Base-by-base conservation (phyloP, 805 yeast species). In the Kazachstania viticola region DNA sequence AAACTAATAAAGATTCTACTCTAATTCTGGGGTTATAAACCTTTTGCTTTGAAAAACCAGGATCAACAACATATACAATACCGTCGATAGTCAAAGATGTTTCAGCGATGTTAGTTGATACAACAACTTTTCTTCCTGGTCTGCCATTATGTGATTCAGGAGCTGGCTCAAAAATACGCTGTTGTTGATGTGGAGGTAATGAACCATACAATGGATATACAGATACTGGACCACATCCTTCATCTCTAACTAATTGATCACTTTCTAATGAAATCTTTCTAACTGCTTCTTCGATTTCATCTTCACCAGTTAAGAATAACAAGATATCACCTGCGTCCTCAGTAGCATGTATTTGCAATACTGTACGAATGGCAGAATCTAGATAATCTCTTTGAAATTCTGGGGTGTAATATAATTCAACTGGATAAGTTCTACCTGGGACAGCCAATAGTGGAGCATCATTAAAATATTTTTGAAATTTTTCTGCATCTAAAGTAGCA, bases 401-500 rank as follows among this genome's bases (percentile, higher is more conserved):
- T 14, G 96, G 95, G 0, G 98, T 91, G 57, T 91, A 88, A 60
- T 84, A 88, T 35, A 88, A 79, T 57, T 91, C 98, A 29, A 88
- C 98, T 0, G 97, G 97, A 53, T 75, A 91, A 2, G 98, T 91
- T 69, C 98, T 75, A 50, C 98, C 98, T 2, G 97, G 96, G 29
- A 88, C 97, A 0, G 96, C 94, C 39, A 88, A 69, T 42, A 91
- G 63, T 25, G 98, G 98, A 4, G 97, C 96, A 49, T 79, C 75
- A 52, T 77, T 72, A 64, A 91, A 88, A 56, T 91, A 88, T 13
- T 56, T 60, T 61, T 88, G 97, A 59, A 87, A 88, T 64, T 88
- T 91, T 56, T 85, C 91, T 3, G 97, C 96, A 62, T 88, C 97
- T 54, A 88, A 68, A 2, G 98, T 91, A 40, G 97, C 98, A 46